phyloP scores from a whole-genome alignment of 2,329 filamentous ascomycete genomes.

The Xylaria sp. region DNA sequence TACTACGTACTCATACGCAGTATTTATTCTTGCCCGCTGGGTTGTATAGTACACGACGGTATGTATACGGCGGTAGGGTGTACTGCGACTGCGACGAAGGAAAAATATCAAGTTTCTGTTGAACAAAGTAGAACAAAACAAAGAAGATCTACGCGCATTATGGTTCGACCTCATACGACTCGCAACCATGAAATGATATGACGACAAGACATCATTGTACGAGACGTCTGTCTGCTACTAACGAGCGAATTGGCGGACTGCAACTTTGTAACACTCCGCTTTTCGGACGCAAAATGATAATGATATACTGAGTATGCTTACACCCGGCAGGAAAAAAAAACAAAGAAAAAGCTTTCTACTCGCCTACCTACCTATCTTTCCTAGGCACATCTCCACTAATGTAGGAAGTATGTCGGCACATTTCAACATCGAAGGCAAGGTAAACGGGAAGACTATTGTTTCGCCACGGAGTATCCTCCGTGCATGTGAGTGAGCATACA shows the following conservation, averaged over 20 bases:
- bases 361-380: slow-evolving; percentile 19
- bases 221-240: too few relatives aligned
- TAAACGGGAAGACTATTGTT: slow-evolving; percentile 9
- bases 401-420: neutral
- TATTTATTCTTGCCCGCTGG: slow-evolving; percentile 13
- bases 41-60: neutral
- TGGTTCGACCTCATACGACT: slow-evolving; percentile 32
- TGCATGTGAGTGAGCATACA: slow-evolving; percentile 25
- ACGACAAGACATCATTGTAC: neutral
- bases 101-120: neutral
- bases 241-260: slow-evolving; percentile 18
- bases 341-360: neutral
- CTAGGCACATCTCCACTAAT: slow-evolving; percentile 7
- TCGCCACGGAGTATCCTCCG: neutral
- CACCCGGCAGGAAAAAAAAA: neutral
- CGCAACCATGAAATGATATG: slow-evolving; percentile 12
- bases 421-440: neutral
- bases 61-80: neutral
- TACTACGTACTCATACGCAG: too few relatives aligned
- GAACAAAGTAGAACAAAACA: neutral
- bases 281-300: slow-evolving; percentile 15
- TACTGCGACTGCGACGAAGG: neutral
- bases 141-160: slow-evolving; percentile 6
- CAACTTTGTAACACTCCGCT: slow-evolving; percentile 6
- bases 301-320: neutral